phyloP scores from a whole-genome alignment of 1,284 basidiomycete species.

The Microbotryum scabiosae region DNA sequence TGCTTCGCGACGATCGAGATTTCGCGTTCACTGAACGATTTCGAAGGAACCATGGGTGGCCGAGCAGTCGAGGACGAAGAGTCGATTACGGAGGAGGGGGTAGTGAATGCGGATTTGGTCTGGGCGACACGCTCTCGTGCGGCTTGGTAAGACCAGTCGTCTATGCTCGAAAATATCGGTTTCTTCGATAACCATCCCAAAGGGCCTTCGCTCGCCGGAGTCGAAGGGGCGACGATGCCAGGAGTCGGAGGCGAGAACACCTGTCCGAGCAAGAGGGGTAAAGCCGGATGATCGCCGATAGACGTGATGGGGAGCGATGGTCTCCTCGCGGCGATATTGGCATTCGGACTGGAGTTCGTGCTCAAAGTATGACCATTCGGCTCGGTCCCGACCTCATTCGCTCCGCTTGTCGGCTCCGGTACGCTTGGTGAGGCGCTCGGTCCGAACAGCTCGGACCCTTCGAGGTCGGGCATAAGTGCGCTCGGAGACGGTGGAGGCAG shows the following conservation, averaged over 20 bases:
- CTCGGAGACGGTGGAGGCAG: conserved; percentile 31
- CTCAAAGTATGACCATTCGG: no score
- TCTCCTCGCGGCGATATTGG: no score
- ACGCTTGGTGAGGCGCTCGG: no score
- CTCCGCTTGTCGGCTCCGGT: no score
- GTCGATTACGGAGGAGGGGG: background rate
- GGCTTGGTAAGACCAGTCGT: conserved; percentile 23
- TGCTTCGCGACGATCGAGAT: conserved; percentile 18
- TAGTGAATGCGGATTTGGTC: background rate
- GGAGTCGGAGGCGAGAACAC: conserved; percentile 28
- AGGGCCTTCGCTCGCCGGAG: background rate
- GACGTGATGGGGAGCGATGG: background rate
- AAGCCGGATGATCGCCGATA: conserved; percentile 20
- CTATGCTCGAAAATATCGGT: conserved; percentile 24
- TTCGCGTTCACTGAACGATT: conserved; percentile 15
- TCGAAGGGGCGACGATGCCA: conserved; percentile 23
- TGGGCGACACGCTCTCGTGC: conserved; percentile 13
- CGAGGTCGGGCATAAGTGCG: conserved; percentile 12
- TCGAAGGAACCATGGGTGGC: background rate
- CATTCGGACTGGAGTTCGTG: no score
- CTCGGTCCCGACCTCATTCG: no score
- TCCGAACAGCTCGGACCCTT: conserved; percentile 1
- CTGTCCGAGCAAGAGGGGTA: conserved; percentile 29
- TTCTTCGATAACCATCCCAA: background rate
- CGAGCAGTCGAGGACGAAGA: background rate